Conservation (phyloP, 179 eudicot species). For the Actinidia arguta region DNA sequence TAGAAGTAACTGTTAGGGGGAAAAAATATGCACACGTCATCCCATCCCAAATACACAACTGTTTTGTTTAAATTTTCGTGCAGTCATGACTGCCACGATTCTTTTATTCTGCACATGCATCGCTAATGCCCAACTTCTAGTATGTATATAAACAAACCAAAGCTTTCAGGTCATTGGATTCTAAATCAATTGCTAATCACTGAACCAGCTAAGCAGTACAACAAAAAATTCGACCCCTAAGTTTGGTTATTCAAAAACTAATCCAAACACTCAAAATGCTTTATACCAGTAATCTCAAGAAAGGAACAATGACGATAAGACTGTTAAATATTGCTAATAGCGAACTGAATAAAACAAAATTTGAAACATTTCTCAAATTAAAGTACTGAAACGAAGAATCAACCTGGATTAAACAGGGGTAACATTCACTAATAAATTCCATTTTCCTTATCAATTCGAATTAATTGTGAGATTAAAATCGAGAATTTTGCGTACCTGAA, state of each 20-base stretch:
- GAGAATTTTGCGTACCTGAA: slow-evolving; percentile 12
- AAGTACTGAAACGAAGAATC: background rate
- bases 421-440: background rate
- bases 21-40: no score
- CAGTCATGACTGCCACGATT: no score
- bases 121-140: no score
- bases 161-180: background rate
- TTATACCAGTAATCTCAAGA: background rate
- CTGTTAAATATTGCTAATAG: background rate
- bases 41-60: no score
- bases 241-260: background rate
- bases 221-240: background rate
- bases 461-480: background rate
- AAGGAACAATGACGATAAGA: background rate
- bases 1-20: no score
- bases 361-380: background rate
- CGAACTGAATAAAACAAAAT: background rate
- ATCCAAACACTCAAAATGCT: background rate
- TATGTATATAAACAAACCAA: background rate
- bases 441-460: no score
- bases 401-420: background rate
- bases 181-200: background rate
- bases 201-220: background rate
- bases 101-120: no score
- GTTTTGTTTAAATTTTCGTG: no score